These are phyloP conservation scores for Phytophthora tentaculata DNA, from an alignment of 352 stramenopile species.

Conservation along the genomic window DNA sequence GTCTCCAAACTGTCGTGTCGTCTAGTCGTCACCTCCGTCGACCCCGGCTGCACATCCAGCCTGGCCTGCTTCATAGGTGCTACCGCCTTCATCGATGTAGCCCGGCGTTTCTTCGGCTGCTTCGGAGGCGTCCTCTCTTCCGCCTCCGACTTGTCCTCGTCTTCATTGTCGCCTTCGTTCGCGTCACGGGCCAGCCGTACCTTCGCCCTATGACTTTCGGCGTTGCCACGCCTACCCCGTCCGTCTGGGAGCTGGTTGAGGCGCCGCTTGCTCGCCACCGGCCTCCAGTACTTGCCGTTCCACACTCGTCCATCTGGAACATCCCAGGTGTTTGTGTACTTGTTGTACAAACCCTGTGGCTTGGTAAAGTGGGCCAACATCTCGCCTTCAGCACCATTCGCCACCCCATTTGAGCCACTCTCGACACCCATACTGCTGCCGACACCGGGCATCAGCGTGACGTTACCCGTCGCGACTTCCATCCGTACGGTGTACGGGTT, in stretches of 20 bases:
- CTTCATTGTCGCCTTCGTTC: no score
- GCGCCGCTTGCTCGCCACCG: background rate
- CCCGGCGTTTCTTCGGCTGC: no score
- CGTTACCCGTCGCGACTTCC: background rate
- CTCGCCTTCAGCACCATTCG: background rate
- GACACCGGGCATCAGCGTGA: background rate
- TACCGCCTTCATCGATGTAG: no score
- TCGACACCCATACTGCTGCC: background rate
- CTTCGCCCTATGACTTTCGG: background rate
- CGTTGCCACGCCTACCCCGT: no score
- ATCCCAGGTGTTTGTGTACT: background rate
- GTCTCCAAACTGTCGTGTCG: no score
- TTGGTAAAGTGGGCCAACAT: background rate
- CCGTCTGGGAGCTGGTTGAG: no score
- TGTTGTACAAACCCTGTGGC: background rate
- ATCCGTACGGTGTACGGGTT: background rate
- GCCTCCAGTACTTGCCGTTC: background rate
- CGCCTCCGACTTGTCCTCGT: no score
- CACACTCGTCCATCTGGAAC: background rate
- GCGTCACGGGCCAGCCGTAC: no score
- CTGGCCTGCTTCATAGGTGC: background rate
- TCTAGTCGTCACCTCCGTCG: no score
- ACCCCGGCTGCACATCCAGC: background rate
- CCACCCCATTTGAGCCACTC: background rate
- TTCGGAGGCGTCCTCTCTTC: no score